phyloP scores from a whole-genome alignment of 805 yeast species.

The Huiozyma sinensis region DNA sequence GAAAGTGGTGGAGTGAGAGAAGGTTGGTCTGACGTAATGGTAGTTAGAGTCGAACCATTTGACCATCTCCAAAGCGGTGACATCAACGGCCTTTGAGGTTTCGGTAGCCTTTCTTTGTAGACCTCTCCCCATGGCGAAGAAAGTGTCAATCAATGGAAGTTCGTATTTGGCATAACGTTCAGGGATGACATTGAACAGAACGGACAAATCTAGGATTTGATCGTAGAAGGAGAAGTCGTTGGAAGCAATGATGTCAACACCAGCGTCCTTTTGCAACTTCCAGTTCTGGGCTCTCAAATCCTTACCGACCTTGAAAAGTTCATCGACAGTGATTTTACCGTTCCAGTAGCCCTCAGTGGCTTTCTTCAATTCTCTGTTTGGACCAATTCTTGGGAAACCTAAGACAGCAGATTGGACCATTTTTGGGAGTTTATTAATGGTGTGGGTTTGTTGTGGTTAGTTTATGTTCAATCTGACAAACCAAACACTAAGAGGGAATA shows the following conservation, averaged over 20 bases:
- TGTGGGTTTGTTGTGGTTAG: not conserved
- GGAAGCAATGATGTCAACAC: constrained; percentile 94
- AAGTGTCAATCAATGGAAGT: constrained; percentile 78
- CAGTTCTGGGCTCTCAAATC: constrained; percentile 93
- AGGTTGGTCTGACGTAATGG: constrained; percentile 99
- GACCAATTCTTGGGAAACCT: constrained; percentile 99
- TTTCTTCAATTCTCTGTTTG: constrained; percentile 98
- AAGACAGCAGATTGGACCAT: constrained; percentile 97
- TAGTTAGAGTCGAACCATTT: constrained; percentile 99
- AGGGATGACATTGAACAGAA: constrained; percentile 91
- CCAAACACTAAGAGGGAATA: not conserved
- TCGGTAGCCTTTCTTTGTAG: constrained; percentile 93
- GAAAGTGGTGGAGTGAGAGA: constrained; percentile 89
- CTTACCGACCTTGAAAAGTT: constrained; percentile 85
- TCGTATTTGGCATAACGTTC: constrained; percentile 86
- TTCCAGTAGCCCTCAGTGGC: constrained; percentile 98
- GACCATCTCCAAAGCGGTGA: constrained; percentile 98
- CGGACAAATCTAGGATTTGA: constrained; percentile 87
- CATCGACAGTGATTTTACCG: constrained; percentile 83
- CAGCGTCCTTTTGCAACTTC: constrained; percentile 95
- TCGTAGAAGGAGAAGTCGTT: constrained; percentile 98
- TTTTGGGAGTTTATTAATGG: constrained; percentile 11
- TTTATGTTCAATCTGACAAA: too few relatives aligned
- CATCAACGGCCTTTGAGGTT: constrained; percentile 82
- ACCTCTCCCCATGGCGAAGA: constrained; percentile 99